Percentiles rank a stretch among this genome's conserved stretches.
phyloP scores from a whole-genome alignment of 2,329 filamentous ascomycete species.

The Fusarium sp. region DNA sequence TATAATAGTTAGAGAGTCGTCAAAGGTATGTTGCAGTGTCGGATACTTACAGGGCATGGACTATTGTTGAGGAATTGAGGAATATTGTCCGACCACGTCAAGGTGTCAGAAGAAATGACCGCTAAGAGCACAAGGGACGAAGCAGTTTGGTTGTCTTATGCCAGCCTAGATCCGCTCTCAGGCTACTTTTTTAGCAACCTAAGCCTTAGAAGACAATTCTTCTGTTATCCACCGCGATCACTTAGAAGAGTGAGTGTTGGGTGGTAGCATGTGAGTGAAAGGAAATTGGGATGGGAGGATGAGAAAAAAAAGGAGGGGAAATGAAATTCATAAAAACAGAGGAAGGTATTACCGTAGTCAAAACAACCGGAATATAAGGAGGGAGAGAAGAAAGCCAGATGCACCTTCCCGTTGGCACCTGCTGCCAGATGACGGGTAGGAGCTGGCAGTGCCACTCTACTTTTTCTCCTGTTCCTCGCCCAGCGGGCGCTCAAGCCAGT shows the following conservation, averaged over 20 bases:
- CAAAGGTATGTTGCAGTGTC: not conserved
- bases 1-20: not conserved
- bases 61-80: conserved; percentile 12
- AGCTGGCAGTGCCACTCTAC: not conserved
- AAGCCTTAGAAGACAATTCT: no score
- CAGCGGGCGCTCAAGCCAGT: not conserved
- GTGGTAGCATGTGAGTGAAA: no score
- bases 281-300: no score
- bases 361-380: not conserved
- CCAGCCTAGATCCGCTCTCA: no score
- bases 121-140: no score
- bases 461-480: not conserved
- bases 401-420: conserved; percentile 13
- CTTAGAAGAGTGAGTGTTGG: no score
- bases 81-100: not conserved
- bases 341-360: not conserved
- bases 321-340: not conserved
- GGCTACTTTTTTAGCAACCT: no score
- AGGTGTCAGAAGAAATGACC: no score
- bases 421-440: conserved; percentile 10
- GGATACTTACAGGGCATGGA: not conserved
- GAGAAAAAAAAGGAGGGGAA: not conserved
- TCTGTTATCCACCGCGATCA: no score
- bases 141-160: no score
- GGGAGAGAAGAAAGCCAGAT: not conserved